Evolutionary conservation across 768 basidiomycete species (phyloP), one percentile per base, ranked within the genome.

Genomic region (Agrocybe pediades): DNA sequence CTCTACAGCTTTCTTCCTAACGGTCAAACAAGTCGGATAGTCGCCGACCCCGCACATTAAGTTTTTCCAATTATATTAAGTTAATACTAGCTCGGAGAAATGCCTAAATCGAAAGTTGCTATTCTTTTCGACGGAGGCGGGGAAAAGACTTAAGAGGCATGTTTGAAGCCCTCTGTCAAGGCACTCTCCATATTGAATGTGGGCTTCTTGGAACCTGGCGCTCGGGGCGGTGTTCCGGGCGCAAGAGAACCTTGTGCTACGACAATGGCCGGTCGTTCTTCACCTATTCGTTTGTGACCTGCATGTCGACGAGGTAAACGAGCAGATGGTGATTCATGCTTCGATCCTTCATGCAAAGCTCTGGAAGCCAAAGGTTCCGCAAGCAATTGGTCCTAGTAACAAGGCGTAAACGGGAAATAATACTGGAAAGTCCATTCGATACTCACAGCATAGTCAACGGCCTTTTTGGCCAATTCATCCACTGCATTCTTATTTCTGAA

Each of bases 381-480:
- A 42, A 92, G 64, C 26, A 91, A 67, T 29, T 81, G 79, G 56
- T 89, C 87, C 90, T 91, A 57, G 3, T 57, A 44, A 43, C 39
- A 57, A 41, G 27, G 19, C 43, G 51, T 50, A 23, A 55, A 44
- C 23, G 40, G n/a, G n/a, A n/a, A 54, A 54, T 51, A 54, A 49
- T 33, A 40, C 41, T 30, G 48, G 4, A 11, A 21, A 30, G 20
- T 23, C 47, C 36, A 26, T 20, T 9, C 19, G 29, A 30, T 23
- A 77, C 88, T 62, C 63, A 92, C 91, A 56, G 86, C 80, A 67
- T 92, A 85, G 41, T 79, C 75, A 24, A 75, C 73, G 5, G 84
- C 86, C 63, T 86, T 88, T 56, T 71, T 65, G 50, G 76, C 75
- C 21, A 93, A 64, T 20, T 80, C 73, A 9, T 62, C 53, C 8